These are phyloP conservation scores for Myxozyma neotropica DNA, from an alignment of 805 yeast genomes.

Conservation along the genomic window DNA sequence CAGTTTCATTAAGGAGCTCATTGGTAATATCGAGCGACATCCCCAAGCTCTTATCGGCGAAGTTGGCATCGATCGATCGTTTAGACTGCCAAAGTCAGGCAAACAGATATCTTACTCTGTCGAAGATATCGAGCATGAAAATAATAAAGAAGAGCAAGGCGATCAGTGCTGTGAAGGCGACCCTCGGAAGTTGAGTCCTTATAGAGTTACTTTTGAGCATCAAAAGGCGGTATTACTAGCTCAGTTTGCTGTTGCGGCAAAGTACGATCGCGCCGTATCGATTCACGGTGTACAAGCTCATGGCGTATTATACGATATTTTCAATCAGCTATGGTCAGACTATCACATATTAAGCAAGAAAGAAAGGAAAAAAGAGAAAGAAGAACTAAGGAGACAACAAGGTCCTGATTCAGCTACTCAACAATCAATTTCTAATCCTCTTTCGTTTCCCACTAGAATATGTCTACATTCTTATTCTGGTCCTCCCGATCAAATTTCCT, in stretches of 20 bases:
- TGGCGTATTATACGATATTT: constrained; percentile 56
- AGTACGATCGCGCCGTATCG: constrained; percentile 57
- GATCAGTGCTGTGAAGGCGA: constrained; percentile 5
- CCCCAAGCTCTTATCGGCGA: constrained; percentile 72
- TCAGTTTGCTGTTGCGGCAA: constrained; percentile 59
- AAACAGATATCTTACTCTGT: constrained; percentile 56
- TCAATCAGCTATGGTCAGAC: constrained; percentile 37
- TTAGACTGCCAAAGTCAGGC: constrained; percentile 57
- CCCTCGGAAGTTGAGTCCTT: constrained; percentile 44
- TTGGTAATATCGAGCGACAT: constrained; percentile 40
- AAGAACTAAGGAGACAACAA: neutral
- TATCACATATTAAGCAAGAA: constrained; percentile 13
- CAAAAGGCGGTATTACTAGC: constrained; percentile 57
- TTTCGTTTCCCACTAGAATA: constrained; percentile 42
- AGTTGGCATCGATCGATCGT: constrained; percentile 82
- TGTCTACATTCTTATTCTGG: constrained; percentile 89
- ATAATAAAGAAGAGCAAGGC: neutral
- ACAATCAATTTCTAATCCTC: constrained; percentile 5
- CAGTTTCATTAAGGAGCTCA: constrained; percentile 44
- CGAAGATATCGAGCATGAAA: constrained; percentile 20
- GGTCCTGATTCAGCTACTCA: neutral
- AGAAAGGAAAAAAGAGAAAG: constrained; percentile 6
- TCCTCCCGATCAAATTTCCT: constrained; percentile 64
- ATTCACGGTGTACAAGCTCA: constrained; percentile 85
- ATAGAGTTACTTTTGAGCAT: constrained; percentile 64